phyloP scores from a whole-genome alignment of 2,329 filamentous ascomycete species.

The Fusarium sp. region DNA sequence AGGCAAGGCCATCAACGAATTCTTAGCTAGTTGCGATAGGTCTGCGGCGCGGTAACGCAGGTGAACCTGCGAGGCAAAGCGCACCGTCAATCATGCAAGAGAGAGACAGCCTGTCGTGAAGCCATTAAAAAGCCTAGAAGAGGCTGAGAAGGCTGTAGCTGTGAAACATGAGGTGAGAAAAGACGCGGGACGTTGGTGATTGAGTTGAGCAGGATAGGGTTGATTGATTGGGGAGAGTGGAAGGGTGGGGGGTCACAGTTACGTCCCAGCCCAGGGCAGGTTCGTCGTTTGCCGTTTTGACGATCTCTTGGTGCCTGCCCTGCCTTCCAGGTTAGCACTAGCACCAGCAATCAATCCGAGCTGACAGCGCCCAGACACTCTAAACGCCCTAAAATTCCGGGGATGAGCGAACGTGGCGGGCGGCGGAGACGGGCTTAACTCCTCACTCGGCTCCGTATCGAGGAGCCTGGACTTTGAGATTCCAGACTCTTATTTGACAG shows the following conservation, averaged over 20 bases:
- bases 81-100: constrained; percentile 14
- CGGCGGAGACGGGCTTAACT: constrained; percentile 3
- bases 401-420: constrained; percentile 8
- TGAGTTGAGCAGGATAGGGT: background rate
- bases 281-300: constrained; percentile 17
- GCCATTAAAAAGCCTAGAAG: constrained; percentile 19
- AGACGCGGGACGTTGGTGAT: constrained; percentile 14
- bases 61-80: background rate
- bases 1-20: constrained; percentile 27
- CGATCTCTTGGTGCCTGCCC: constrained; percentile 23
- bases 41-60: constrained; percentile 10
- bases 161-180: constrained; percentile 37
- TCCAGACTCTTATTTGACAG: constrained; percentile 9
- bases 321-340: constrained; percentile 30
- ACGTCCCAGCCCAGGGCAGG: background rate
- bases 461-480: background rate
- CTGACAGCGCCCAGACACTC: constrained; percentile 18
- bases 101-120: constrained; percentile 13
- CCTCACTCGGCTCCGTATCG: background rate
- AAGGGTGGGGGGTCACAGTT: constrained; percentile 10
- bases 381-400: constrained; percentile 14
- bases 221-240: background rate
- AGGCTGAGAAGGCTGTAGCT: constrained; percentile 32
- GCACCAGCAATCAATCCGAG: constrained; percentile 8
- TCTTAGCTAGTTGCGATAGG: background rate